These are phyloP conservation scores for Apophysomyces trapeziformis DNA, from an alignment of 371 early-diverging fungal genomes.

Conservation along the genomic window DNA sequence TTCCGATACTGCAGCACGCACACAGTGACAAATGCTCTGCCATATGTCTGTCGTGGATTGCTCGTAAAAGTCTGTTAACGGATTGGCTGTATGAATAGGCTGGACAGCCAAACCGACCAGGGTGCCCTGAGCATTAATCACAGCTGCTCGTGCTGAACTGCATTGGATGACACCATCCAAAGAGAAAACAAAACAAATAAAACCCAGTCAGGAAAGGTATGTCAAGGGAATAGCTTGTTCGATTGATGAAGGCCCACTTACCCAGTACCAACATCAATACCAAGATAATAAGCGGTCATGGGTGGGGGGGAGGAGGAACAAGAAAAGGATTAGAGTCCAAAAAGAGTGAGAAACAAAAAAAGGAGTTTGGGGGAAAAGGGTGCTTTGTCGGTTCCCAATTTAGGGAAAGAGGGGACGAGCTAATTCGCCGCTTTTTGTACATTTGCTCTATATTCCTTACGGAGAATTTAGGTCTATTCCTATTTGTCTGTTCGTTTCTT, in stretches of 20 bases:
- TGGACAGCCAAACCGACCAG: conserved; percentile 55
- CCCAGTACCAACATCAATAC: conserved; percentile 78
- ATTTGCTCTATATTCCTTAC: neutral
- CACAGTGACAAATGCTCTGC: conserved; percentile 56
- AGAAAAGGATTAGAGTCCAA: too few species aligned
- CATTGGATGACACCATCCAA: too few species aligned
- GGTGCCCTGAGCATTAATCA: conserved; percentile 58
- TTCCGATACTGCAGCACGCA: conserved; percentile 41
- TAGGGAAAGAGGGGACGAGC: neutral
- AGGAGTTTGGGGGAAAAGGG: neutral
- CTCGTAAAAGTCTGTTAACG: conserved; percentile 62
- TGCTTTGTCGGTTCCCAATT: too few species aligned
- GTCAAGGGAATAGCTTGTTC: too few species aligned
- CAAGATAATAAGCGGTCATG: conserved; percentile 50
- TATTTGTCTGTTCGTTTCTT: too few species aligned
- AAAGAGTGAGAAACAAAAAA: neutral
- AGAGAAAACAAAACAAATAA: too few species aligned
- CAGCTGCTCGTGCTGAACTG: conserved; percentile 65
- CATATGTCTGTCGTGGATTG: conserved; percentile 77
- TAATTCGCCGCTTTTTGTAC: neutral
- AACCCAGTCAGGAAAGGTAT: too few species aligned
- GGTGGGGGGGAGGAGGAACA: too few species aligned
- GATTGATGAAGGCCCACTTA: conserved; percentile 17
- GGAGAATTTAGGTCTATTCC: neutral
- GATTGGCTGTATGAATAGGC: conserved; percentile 51